Evolutionary conservation across 1,284 basidiomycete species (phyloP), one percentile per base, ranked within the genome.

Genomic region (Rhodofomes roseus): DNA sequence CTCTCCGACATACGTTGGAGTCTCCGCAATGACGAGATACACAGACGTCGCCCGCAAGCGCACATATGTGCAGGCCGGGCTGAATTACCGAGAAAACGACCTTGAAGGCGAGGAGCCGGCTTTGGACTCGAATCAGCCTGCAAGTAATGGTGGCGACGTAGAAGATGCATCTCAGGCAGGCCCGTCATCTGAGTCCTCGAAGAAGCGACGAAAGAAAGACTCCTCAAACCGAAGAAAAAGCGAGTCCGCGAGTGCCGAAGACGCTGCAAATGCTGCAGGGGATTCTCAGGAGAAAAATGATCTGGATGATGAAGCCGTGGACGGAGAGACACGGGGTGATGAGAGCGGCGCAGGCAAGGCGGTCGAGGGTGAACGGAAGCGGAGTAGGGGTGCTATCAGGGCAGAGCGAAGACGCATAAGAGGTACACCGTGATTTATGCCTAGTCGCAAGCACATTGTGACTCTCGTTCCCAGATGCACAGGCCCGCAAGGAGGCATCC

Each of bases 21-120:
- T 22, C 46, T 48, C 8, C 14, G 11, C 2, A 12, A 91, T 92
- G 90, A 91, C 90, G 9, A 81, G 90, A 55, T 77, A 86, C 61
- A 90, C 89, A 9, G 85, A 84, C 65, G 79, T 90, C 68, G 87
- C 85, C 18, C 79, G 81, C 55, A 92, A 92, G 70, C 78, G 89
- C 55, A 86, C 84, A 8, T 84, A 89, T 65, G 65, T 91, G n/a
- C 77, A 90, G 63, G 85, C 89, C 22, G 84, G 82, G 0, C 83
- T 88, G 62, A 62, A 71, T 44, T 63, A 69, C 55, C 67, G 72
- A 40, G 64, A 70, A 1, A 63, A 65, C 11, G 36, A 51, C 9
- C 54, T 20, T 18, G 46, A 12, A 23, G 43, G 23, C 20, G 43
- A 23, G 22, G 31, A 34, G 31, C 4, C 4, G 31, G 31, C 31